phyloP scores from a whole-genome alignment of 306 rosid species.

The Calophaca sinica region DNA sequence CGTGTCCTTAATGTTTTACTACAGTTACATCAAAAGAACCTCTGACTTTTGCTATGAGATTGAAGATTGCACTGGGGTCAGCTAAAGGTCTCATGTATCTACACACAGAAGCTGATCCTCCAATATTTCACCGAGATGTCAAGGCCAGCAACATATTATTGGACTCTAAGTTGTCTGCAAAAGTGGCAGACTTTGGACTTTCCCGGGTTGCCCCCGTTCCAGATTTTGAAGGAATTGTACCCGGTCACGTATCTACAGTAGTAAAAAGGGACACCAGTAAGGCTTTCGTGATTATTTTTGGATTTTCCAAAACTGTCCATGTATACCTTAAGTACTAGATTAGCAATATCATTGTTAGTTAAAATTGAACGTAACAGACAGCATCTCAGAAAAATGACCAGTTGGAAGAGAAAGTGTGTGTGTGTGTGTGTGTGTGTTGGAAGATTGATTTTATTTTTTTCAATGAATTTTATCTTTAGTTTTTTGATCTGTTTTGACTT shows the following conservation, averaged over 20 bases:
- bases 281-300: conserved; percentile 35
- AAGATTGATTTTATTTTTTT: too few relatives aligned
- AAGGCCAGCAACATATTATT: conserved; percentile 94
- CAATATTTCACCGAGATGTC: conserved; percentile 93
- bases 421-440: too few relatives aligned
- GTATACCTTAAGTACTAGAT: not conserved
- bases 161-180: conserved; percentile 72
- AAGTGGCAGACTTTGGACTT: conserved; percentile 99
- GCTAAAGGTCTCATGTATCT: conserved; percentile 92
- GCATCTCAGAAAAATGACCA: not conserved
- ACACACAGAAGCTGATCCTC: conserved; percentile 97
- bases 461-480: not conserved
- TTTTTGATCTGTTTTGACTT: conserved; percentile 22
- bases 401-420: too few relatives aligned
- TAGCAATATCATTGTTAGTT: conserved; percentile 5
- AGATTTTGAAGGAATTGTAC: conserved; percentile 72
- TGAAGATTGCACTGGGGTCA: conserved; percentile 79
- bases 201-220: conserved; percentile 96
- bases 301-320: not conserved
- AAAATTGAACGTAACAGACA: not conserved
- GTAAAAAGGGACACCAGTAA: conserved; percentile 98
- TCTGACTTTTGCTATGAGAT: conserved; percentile 70
- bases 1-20: conserved; percentile 38
- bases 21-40: conserved; percentile 69
- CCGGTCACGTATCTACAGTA: conserved; percentile 85